A percentile compares a stretch with the other conserved stretches of the same genome.
Evolutionary conservation across 176 grass and related monocot genomes (phyloP).

Genomic region (Eragrostis nindensis): DNA sequence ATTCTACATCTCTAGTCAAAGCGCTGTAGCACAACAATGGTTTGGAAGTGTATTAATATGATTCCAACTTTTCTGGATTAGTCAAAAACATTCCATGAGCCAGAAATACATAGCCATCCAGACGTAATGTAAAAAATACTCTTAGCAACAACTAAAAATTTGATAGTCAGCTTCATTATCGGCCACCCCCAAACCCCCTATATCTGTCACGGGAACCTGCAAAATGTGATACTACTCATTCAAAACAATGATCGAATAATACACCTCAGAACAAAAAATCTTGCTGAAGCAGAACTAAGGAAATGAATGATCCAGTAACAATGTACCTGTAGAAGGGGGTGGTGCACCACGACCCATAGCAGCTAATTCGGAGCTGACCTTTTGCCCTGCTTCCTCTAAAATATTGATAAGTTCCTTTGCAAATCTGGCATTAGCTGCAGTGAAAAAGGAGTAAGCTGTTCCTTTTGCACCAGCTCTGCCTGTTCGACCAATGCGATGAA

Average conservation of each 20-base stretch:
- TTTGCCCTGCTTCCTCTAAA: slow-evolving; percentile 92
- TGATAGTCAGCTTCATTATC: slow-evolving; percentile 64
- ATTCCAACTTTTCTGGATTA: slow-evolving; percentile 42
- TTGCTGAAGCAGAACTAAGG: slow-evolving; percentile 1
- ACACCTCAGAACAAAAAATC: background rate
- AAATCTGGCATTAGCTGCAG: slow-evolving; percentile 88
- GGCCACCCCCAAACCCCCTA: slow-evolving; percentile 65
- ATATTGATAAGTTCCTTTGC: slow-evolving; percentile 89
- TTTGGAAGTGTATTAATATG: slow-evolving; percentile 36
- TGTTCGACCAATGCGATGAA: slow-evolving; percentile 89
- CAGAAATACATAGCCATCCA: slow-evolving; percentile 49
- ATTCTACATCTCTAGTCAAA: slow-evolving; percentile 22
- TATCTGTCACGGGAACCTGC: slow-evolving; percentile 81
- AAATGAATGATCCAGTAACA: background rate
- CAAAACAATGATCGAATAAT: slow-evolving; percentile 28
- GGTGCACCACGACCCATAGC: slow-evolving; percentile 81
- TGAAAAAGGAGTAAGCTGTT: slow-evolving; percentile 95
- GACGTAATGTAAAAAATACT: slow-evolving; percentile 27
- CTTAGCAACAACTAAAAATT: slow-evolving; percentile 21
- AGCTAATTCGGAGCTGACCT: slow-evolving; percentile 83
- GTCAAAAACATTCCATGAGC: slow-evolving; percentile 38
- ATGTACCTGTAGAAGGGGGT: slow-evolving; percentile 67
- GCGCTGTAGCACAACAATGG: background rate
- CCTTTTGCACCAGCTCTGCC: slow-evolving; percentile 93
- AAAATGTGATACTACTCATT: slow-evolving; percentile 39